Evolutionary conservation across 257 asterid species (phyloP), one percentile per base, ranked within the genome.

Genomic region (Apocynum venetum): DNA sequence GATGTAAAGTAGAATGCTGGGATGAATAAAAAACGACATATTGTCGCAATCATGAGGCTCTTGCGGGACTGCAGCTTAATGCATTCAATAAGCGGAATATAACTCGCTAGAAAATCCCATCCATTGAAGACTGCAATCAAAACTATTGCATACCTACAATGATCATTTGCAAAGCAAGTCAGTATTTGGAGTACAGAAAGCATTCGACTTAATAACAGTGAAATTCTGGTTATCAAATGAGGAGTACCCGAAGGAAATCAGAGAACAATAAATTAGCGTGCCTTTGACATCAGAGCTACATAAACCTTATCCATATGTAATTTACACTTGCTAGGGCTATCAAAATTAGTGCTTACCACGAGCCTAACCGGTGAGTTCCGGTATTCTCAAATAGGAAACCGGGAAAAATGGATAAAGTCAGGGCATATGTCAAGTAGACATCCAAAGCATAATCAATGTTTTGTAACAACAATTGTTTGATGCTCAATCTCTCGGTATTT

Each of bases 321-420:
- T 25, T 25, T 25, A 25, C 31, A 25, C 31, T 25, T 25, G 31
- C 31, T 25, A 25, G 31, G 31, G 31, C 31, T 25, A 25, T 15
- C 2, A 69, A 12, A 38, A 20, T 17, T 41, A 69, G 55, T 47
- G 36, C 88, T 84, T 86, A 92, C 98, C 97, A 92, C 49, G 89
- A 81, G 17, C 97, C 96, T 14, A 94, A 84, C 48, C 82, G 76
- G 87, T 92, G 98, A 3, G 60, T 15, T 5, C 98, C 98, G 12
- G 97, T 92, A 81, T 94, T 92, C 78, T 94, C 96, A 3, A 77
- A 90, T 76, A 89, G 84, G 82, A 92, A 92, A 40, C 97, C 95
- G 3, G 97, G 93, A 17, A 89, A 84, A 40, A 92, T 90, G 2
- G 94, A 94, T 64, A 88, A 74, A 15, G 94, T 89, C 72, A 92